Evolutionary conservation across 371 early-diverging fungal species (phyloP).

Genomic region (Mucor irregularis): DNA sequence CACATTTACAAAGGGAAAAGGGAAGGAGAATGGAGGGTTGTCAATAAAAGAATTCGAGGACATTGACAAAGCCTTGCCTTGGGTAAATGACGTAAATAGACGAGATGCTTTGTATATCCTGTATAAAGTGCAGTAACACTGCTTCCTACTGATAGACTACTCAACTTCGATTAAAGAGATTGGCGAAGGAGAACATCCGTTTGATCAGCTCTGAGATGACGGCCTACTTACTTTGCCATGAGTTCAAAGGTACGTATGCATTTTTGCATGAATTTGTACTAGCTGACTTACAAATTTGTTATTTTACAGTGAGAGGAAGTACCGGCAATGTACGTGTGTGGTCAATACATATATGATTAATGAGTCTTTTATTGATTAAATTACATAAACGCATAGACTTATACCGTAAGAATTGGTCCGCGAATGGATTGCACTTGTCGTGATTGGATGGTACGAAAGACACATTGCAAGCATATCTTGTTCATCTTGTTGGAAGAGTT

Average conservation of each 20-base stretch:
- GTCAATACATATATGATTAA: not conserved
- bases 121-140: not conserved
- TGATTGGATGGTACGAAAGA: constrained; percentile 5
- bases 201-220: constrained; percentile 10
- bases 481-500: constrained; percentile 15
- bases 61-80: constrained; percentile 57
- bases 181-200: constrained; percentile 4
- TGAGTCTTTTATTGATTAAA: not conserved
- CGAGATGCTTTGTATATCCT: not conserved
- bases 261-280: too few relatives aligned
- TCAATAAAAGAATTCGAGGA: not conserved
- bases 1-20: not conserved
- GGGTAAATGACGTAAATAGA: constrained; percentile 55
- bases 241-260: constrained; percentile 7
- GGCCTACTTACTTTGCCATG: constrained; percentile 1
- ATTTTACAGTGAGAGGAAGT: constrained; percentile 18
- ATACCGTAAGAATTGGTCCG: constrained; percentile 15
- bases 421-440: constrained; percentile 13
- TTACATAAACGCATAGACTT: not conserved
- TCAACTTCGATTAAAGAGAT: constrained; percentile 2
- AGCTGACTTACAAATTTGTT: not conserved
- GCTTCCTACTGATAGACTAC: not conserved
- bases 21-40: not conserved
- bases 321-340: constrained; percentile 20
- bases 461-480: constrained; percentile 25